Evolutionary conservation across 1,284 basidiomycete species (phyloP).

Genomic region (Rhodotorula sp.): DNA sequence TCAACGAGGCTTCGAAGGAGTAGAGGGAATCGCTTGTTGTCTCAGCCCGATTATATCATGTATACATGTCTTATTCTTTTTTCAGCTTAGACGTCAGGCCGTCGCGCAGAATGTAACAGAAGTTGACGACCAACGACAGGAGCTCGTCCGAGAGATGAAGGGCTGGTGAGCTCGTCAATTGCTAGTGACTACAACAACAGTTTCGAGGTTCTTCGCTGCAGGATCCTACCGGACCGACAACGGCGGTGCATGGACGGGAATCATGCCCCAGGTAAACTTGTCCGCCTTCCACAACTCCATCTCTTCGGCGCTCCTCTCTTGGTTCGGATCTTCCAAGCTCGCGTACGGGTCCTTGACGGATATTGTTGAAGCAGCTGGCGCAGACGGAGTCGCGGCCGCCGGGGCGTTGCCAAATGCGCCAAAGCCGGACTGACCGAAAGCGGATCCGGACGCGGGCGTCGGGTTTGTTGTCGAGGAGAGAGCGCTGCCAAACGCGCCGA

Average conservation of each 20-base stretch:
- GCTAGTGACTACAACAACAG: too few relatives aligned
- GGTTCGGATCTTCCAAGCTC: slow-evolving; percentile 22
- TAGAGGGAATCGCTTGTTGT: too few relatives aligned
- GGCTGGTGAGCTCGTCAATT: too few relatives aligned
- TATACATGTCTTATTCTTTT: too few relatives aligned
- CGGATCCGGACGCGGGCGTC: slow-evolving; percentile 37
- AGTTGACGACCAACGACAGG: too few relatives aligned
- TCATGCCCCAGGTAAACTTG: slow-evolving; percentile 68
- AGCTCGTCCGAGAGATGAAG: too few relatives aligned
- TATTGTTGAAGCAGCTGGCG: not conserved
- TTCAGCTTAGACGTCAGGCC: too few relatives aligned
- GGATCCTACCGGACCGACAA: slow-evolving; percentile 59
- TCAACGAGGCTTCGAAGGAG: not conserved
- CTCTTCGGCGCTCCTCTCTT: slow-evolving; percentile 56
- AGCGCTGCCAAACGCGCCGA: slow-evolving; percentile 21
- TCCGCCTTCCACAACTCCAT: slow-evolving; percentile 62
- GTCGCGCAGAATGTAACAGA: too few relatives aligned
- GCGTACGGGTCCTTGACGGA: slow-evolving; percentile 33
- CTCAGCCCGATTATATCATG: too few relatives aligned
- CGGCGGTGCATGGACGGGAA: slow-evolving; percentile 77
- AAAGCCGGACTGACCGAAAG: slow-evolving; percentile 48
- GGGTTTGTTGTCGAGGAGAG: slow-evolving; percentile 13
- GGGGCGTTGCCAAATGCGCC: slow-evolving; percentile 37
- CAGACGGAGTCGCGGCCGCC: not conserved
- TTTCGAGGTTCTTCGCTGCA: too few relatives aligned